Evolutionary conservation across 352 stramenopile species (phyloP).

Genomic region (Pythium biforme): DNA sequence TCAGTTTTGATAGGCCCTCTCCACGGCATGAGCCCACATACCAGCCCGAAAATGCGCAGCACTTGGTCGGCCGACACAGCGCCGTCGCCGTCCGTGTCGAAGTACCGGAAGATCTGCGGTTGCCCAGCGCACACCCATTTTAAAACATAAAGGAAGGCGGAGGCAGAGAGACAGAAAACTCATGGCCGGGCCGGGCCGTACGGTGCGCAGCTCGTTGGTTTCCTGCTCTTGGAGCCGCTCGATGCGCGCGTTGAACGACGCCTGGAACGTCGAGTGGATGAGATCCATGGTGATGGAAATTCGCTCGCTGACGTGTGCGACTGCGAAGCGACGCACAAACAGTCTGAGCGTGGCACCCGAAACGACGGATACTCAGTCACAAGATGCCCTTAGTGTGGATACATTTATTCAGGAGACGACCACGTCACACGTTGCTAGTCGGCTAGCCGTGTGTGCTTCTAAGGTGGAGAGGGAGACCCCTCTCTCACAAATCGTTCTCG

Average conservation of each 20-base stretch:
- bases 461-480: no score
- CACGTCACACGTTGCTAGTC: no score
- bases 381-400: no score
- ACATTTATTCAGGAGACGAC: not conserved
- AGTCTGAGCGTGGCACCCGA: not conserved
- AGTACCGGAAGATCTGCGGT: slow-evolving; percentile 68
- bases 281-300: slow-evolving; percentile 63
- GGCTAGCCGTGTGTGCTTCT: no score
- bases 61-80: slow-evolving; percentile 55
- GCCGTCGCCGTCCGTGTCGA: slow-evolving; percentile 65
- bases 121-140: no score
- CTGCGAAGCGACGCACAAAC: not conserved
- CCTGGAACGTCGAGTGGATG: slow-evolving; percentile 61
- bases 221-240: slow-evolving; percentile 49
- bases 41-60: slow-evolving; percentile 61
- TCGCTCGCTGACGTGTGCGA: no score
- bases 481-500: no score
- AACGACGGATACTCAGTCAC: no score
- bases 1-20: not conserved
- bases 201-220: slow-evolving; percentile 49
- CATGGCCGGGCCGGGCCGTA: slow-evolving; percentile 26
- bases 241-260: slow-evolving; percentile 60
- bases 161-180: not conserved
- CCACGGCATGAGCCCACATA: slow-evolving; percentile 12
- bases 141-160: not conserved